Evolutionary conservation across 768 basidiomycete species (phyloP), one percentile per base, ranked within the genome.

Genomic region (Lactarius pseudohatsudake): DNA sequence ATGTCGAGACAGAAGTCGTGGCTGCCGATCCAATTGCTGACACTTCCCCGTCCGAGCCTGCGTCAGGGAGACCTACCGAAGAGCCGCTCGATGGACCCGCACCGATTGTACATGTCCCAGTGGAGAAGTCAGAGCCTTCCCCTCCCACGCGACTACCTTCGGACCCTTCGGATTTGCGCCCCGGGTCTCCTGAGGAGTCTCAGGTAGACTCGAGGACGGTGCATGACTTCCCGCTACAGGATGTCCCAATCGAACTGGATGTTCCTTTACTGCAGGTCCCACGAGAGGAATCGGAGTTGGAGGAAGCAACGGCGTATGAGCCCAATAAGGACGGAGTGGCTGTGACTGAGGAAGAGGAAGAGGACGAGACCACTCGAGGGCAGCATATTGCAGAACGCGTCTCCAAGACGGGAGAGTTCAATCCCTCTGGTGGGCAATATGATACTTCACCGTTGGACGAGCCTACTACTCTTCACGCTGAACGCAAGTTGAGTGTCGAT

Each of bases 371-470:
- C 67, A 77, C 81, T 2, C 82, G 85, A 41, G 81, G 82, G 50
- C 81, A 80, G 67, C 84, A 84, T 59, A 82, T 32, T 32, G 32
- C 32, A 32, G 32, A 32, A 32, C 8, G 77, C 26, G 72, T 86
- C 43, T 85, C 86, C 8, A 84, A 85, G 75, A 86, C 85, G 78
- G 90, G 88, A 18, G 82, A 84, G 69, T 77, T 82, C 77, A 79
- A 87, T 70, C 85, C 87, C 3, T 81, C 87, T 61, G 76, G 79
- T 9, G 61, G 47, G 34, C 60, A 62, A 26, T 38, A 26, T 22
- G 7, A 28, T 30, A 75, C 78, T 16, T 79, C 78, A 30, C 73
- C 71, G n/a, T 26, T 22, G 47, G 38, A 60, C 34, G 53, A 61
- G 47, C 22, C 70, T 26, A 9, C 66, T 45, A 16, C 54, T 61